Evolutionary conservation across 2,329 filamentous ascomycete species (phyloP).

Genomic region (Pseudopyricularia cyperi): DNA sequence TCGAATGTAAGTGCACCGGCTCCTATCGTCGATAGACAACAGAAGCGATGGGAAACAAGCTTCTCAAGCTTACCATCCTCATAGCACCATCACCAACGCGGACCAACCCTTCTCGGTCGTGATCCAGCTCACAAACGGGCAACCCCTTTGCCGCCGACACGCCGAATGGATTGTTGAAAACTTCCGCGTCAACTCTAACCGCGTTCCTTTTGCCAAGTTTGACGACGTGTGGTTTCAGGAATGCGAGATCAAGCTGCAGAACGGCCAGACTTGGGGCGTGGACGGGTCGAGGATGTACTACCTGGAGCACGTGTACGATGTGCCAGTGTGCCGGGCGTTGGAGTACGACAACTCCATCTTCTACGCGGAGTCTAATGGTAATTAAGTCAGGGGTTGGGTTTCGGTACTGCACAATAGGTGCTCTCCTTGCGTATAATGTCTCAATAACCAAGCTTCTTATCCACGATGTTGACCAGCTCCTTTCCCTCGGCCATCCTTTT

Average conservation of each 20-base stretch:
- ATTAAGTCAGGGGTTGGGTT: background rate
- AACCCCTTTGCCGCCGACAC: slow-evolving; percentile 14
- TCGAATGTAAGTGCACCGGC: background rate
- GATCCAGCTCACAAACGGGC: slow-evolving; percentile 11
- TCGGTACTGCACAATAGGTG: background rate
- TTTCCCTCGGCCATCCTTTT: slow-evolving; percentile 7
- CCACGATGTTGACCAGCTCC: slow-evolving; percentile 10
- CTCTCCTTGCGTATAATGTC: background rate
- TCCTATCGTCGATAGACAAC: too few species aligned
- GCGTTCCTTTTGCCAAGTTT: slow-evolving; percentile 14
- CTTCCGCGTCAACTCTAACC: slow-evolving; percentile 10
- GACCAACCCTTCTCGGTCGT: slow-evolving; percentile 7
- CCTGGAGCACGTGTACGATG: background rate
- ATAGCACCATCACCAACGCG: slow-evolving; percentile 10
- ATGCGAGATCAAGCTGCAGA: slow-evolving; percentile 9
- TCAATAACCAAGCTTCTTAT: slow-evolving; percentile 9
- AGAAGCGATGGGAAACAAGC: too few species aligned
- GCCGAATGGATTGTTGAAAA: slow-evolving; percentile 20
- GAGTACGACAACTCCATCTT: background rate
- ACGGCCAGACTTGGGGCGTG: slow-evolving; percentile 16
- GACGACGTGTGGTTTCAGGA: slow-evolving; percentile 15
- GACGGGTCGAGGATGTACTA: slow-evolving; percentile 12
- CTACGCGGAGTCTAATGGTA: background rate
- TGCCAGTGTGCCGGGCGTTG: background rate
- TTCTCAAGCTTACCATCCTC: too few species aligned